Evolutionary conservation across 495 filamentous ascomycete species (phyloP), one percentile per base, ranked within the genome.

Genomic region (Cudoniella acicularis): DNA sequence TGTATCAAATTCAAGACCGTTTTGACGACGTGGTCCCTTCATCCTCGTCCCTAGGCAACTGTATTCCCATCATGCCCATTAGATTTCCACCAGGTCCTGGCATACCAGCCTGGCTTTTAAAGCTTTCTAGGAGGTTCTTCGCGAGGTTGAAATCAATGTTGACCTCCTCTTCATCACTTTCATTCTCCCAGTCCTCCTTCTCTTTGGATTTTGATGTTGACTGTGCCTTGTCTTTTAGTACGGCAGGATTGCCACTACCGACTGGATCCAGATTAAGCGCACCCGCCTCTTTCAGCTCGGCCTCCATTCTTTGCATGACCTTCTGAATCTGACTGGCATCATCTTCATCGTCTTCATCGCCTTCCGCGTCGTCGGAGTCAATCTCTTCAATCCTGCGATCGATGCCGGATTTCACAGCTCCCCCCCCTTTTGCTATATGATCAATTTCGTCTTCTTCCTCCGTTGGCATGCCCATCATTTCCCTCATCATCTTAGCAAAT

Each of bases 101-200:
- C 72, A 87, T 80, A 40, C 93, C 93, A 3, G 75, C 90, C 68
- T 97, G 92, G 24, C 86, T 85, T 63, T 96, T 94, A 67, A 98
- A 90, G 66, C 87, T 90, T 73, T 96, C 89, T n/a, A 97, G 75
- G 21, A 97, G 71, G 67, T 96, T 97, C 68, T 90, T 91, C 36
- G 89, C 92, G 3, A 98, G 80, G 50, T 92, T 91, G 67, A 90
- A 88, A 64, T 96, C 90, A 45, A 90, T 82, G 58, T 92, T 79
- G 10, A 92, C 79, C 56, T 86, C 87, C 62, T 77, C 75, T 2
- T 76, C 73, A 8, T 78, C 74, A 17, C 67, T 71, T 23, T 79
- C 78, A 1, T 72, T 72, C 1, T 70, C 71, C 1, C 30, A 48
- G 42, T 65, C 55, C n/a, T 42, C 52, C 52, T 24, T 52, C 20